Evolutionary conservation across 352 stramenopile genomes (phyloP), one percentile per base, ranked within the genome.

Genomic region (Phytophthora sp.): DNA sequence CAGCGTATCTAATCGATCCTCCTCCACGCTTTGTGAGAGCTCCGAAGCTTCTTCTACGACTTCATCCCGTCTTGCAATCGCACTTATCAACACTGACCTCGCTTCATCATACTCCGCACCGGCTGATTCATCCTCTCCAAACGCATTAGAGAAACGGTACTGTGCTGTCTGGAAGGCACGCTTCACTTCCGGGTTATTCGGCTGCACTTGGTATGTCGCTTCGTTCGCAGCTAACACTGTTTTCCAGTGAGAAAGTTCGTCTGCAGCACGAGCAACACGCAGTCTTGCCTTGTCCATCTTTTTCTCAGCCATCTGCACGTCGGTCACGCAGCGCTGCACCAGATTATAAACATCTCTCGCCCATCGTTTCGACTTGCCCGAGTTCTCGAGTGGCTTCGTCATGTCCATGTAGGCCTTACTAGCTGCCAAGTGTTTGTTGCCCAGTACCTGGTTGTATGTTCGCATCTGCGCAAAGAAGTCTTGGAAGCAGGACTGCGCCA

Each of bases 1-100:
- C 65, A 94, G 81, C 31, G 85, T 94, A 57, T 95, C 87, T 41
- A 95, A 57, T 26, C 87, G 82, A 63, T 95, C 87, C 73, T 95
- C 87, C 47, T 95, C 87, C 35, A 92, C 76, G 54, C 75, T 89
- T 56, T 95, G 87, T 20, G 84, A 91, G 13, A 90, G 51, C 56
- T 91, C 84, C 0, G 87, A 90, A 7, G 79, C 82, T 58, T 93
- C 82, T 68, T 93, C 85, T 20, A 94, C 87, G n/a, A 94, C 74
- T 61, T 94, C 72, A 66, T 95, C 87, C 29, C 87, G 74, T 23
- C 81, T 77, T 20, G 89, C 79, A 47, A 95, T 90, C n/a, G 74
- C 68, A n/a, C 71, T 69, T 21, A 87, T 80, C 13, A 95, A 73
- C 26, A 69, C 64, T 4, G 56, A 66, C 27, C 77, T 73, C 9